Evolutionary conservation across 305 asterid genomes (phyloP).

Genomic region (Lippia alba): DNA sequence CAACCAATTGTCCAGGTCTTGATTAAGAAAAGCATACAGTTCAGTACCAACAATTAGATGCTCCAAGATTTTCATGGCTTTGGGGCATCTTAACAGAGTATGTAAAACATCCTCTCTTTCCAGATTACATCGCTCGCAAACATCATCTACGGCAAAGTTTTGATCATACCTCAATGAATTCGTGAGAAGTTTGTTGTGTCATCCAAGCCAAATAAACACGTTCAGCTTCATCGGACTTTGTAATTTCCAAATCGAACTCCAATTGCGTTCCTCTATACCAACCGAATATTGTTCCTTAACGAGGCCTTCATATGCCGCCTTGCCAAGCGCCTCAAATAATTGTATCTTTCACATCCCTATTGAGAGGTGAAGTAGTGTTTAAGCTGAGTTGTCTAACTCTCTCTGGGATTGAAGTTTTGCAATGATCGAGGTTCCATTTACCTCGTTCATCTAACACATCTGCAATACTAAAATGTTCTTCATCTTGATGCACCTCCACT

Average conservation of each 20-base stretch:
- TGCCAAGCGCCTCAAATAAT: background rate
- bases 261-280: no score
- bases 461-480: no score
- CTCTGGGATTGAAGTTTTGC: no score
- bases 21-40: no score
- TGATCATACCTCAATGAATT: background rate
- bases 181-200: background rate
- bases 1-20: no score
- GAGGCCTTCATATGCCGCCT: background rate
- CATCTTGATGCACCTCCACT: background rate
- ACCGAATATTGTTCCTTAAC: no score
- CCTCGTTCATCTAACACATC: no score
- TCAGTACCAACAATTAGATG: no score
- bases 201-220: background rate
- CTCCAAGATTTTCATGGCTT: no score
- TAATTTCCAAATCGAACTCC: background rate
- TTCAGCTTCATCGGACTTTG: background rate
- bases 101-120: background rate
- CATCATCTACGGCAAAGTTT: background rate
- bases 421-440: no score
- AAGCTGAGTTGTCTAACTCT: no score
- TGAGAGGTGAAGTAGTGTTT: background rate
- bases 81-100: no score
- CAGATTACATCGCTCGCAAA: background rate
- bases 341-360: background rate